Percentiles rank a stretch among this genome's conserved stretches.
Evolutionary conservation across 352 stramenopile species (phyloP).

Genomic region (Globisporangium lucens): DNA sequence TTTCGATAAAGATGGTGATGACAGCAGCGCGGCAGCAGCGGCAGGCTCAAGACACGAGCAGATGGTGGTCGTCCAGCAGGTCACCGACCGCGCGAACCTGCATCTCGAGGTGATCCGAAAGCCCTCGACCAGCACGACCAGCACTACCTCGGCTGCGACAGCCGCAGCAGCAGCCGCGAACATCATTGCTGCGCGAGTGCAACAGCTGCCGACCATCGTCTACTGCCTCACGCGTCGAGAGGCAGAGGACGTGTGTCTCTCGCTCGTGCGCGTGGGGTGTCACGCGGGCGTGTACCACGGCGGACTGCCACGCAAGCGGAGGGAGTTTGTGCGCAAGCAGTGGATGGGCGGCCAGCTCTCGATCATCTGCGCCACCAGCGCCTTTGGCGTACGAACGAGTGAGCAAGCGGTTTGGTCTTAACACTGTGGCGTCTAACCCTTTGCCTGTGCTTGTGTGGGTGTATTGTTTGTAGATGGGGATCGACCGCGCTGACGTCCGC

Average conservation of each 20-base stretch:
- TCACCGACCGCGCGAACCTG: slow-evolving; percentile 64
- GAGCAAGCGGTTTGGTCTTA: not conserved
- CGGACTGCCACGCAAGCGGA: slow-evolving; percentile 44
- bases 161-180: slow-evolving; percentile 18
- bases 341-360: slow-evolving; percentile 76
- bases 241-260: slow-evolving; percentile 52
- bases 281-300: slow-evolving; percentile 71
- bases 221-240: slow-evolving; percentile 78
- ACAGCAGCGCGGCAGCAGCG: not conserved
- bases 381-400: slow-evolving; percentile 54
- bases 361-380: slow-evolving; percentile 74
- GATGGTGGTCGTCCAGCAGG: slow-evolving; percentile 62
- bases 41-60: slow-evolving; percentile 12
- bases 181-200: slow-evolving; percentile 43
- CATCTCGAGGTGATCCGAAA: slow-evolving; percentile 60
- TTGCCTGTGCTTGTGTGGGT: not conserved
- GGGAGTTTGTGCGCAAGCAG: slow-evolving; percentile 73
- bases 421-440: not conserved
- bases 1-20: not conserved
- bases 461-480: slow-evolving; percentile 59
- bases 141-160: not conserved
- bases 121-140: slow-evolving; percentile 2
- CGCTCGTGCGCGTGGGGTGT: slow-evolving; percentile 47
- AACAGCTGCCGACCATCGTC: slow-evolving; percentile 46
- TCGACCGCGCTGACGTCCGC: slow-evolving; percentile 70